Base-by-base conservation (phyloP, 2,329 filamentous ascomycete genomes). In the Sporothrix schenckii region DNA sequence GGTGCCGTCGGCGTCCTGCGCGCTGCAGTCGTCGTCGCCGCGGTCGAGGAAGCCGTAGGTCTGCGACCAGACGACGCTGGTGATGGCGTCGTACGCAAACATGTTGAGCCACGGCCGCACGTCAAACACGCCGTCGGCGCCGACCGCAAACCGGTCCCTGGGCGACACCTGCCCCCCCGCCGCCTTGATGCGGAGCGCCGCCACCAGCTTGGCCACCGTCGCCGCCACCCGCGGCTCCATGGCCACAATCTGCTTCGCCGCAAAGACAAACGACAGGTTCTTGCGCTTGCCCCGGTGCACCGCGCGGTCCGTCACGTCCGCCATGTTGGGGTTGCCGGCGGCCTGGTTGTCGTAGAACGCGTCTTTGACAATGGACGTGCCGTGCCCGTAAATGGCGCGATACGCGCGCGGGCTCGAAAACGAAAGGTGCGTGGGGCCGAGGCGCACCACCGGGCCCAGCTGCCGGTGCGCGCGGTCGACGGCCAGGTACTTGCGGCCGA, bases 271-370 rank as follows among this genome's bases (percentile, higher is more conserved):
- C 27, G 53, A 30, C 53, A 56, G 27, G 27, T 34, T 56, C 16
- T 34, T 30, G 53, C 53, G 53, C 27, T 56, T 56, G 53, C 53
- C 27, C 7, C 53, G 53, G 53, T 56, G 53, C 14, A 56, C 53
- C 27, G 53, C 53, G 3, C 53, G 53, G 24, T 56, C 53, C 14
- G 53, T 56, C 53, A 56, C 53, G 14, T 56, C 53, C 14, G 53
- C 53, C 53, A 56, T 56, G 53, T 56, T 56, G 24, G 53, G 53
- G 27, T 56, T 56, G 27, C 53, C 53, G 24, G 27, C 53, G 13
- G 53, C 53, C 53, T 56, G 53, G 27, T 56, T 56, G 53, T 56
- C 53, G 24, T 56, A 56, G 19, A 56, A 56, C 13, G 53, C 27
- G 14, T 56, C 53, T 27, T 56, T 56, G 53, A 56, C 34, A 14